Base-by-base conservation (phyloP, 2,329 filamentous ascomycete genomes). In the Dothistroma septosporum region DNA sequence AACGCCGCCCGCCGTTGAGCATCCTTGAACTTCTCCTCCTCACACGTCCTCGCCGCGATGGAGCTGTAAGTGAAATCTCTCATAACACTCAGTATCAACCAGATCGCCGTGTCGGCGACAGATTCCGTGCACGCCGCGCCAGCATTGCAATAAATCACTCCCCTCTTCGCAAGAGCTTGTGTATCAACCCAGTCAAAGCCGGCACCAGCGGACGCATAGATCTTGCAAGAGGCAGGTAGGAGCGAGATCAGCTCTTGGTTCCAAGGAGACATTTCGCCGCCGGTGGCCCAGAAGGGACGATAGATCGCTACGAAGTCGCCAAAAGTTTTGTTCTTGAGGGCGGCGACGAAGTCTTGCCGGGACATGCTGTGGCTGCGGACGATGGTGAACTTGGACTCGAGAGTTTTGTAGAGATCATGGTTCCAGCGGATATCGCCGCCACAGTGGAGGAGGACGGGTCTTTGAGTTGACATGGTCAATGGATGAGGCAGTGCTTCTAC, bases 91-190 rank as follows among this genome's bases (percentile, higher is more conserved):
- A 92, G 82, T 66, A 91, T 83, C 67, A 88, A 82, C 69, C 85
- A 86, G 46, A 90, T 79, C 19, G 87, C 85, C 63, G 89, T 85
- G 73, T 91, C 89, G 55, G 88, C 87, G 1, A 91, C 88, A 4
- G 87, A 85, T 69, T 91, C 88, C 7, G 86, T 86, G 37, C 87
- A 87, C 0, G 88, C 87, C 1, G 85, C 81, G 1, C 87, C 87
- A 2, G 85, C 83, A 75, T 91, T 91, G 78, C 88, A 91, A 76
- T 91, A 91, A 55, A 87, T 75, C 63, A 89, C 83, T 41, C 85
- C 87, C 70, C 80, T 80, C 63, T 84, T 77, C 0, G 84, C 88
- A 58, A 91, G 71, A 0, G 83, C 73, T 68, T 84, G 78, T 28
- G 83, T 82, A 71, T 87, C 81, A 5, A 82, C 83, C 83, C 84